A percentile compares a stretch with the other conserved stretches of the same genome.
Conservation (phyloP, 2,329 filamentous ascomycete genomes). For the Aspergillus ruber region DNA sequence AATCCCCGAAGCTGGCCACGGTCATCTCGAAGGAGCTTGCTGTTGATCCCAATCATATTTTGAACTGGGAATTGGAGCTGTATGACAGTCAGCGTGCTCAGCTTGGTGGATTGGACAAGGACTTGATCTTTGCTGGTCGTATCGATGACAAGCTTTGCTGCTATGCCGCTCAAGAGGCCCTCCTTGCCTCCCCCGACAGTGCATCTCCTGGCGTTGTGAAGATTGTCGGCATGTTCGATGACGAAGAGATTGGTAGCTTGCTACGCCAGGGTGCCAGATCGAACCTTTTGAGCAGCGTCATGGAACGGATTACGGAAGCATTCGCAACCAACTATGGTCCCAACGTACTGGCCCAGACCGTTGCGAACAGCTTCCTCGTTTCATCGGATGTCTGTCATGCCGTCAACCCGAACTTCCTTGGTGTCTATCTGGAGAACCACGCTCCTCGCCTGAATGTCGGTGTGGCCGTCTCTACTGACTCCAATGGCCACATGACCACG, state of each 20-base stretch:
- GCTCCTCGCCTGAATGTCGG: constrained; percentile 84
- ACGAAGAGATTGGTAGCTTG: constrained; percentile 90
- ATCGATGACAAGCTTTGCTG: constrained; percentile 98
- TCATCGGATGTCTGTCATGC: constrained; percentile 92
- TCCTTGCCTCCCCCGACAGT: constrained; percentile 59
- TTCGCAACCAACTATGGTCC: constrained; percentile 46
- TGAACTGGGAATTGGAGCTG: constrained; percentile 96
- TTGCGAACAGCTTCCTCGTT: constrained; percentile 85
- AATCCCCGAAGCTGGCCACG: constrained; percentile 78
- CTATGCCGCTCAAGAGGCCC: constrained; percentile 78
- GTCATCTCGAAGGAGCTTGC: constrained; percentile 74
- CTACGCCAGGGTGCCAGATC: constrained; percentile 83
- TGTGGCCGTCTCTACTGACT: constrained; percentile 70
- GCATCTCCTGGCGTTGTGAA: constrained; percentile 63
- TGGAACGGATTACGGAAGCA: constrained; percentile 71
- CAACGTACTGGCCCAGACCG: constrained; percentile 68
- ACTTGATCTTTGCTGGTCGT: constrained; percentile 90
- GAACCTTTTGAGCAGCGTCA: constrained; percentile 76
- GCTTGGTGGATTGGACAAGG: constrained; percentile 76
- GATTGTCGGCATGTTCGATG: constrained; percentile 88
- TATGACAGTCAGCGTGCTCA: constrained; percentile 84
- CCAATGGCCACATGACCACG: constrained; percentile 94
- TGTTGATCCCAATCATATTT: constrained; percentile 67
- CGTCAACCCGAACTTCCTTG: constrained; percentile 87
- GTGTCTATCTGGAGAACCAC: constrained; percentile 77